These are phyloP conservation scores for Phaeosphaeriaceae sp. DNA, from an alignment of 2,329 filamentous ascomycete genomes.

Conservation along the genomic window DNA sequence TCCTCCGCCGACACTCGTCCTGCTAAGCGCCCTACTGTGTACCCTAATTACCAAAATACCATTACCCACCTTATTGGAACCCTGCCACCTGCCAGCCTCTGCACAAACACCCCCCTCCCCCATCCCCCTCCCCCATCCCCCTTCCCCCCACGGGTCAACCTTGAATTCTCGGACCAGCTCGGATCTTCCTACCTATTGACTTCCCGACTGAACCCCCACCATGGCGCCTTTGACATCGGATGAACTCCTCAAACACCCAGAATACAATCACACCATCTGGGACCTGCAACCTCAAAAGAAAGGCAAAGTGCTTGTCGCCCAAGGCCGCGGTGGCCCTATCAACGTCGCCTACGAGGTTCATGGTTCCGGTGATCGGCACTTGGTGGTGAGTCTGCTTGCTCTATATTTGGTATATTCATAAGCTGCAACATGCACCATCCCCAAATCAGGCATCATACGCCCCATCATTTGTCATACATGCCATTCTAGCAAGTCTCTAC, in stretches of 20 bases:
- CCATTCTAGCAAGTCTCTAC: constrained; percentile 5
- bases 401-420: constrained; percentile 18
- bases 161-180: too few species aligned
- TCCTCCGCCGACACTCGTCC: too few species aligned
- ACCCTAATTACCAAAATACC: too few species aligned
- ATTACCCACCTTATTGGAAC: too few species aligned
- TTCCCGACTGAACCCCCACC: constrained; percentile 11
- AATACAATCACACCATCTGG: constrained; percentile 72
- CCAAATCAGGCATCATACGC: constrained; percentile 23
- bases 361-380: constrained; percentile 72
- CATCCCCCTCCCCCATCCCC: too few species aligned
- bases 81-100: too few species aligned
- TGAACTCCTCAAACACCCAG: constrained; percentile 68
- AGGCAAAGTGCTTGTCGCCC: constrained; percentile 69
- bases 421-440: constrained; percentile 17
- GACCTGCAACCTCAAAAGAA: constrained; percentile 68
- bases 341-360: constrained; percentile 82
- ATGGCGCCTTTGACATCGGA: constrained; percentile 56
- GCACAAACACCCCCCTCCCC: too few species aligned
- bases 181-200: neutral
- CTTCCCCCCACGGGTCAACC: too few species aligned
- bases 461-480: constrained; percentile 30
- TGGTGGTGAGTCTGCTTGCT: constrained; percentile 67
- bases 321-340: constrained; percentile 74
- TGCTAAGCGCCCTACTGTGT: too few species aligned